A percentile compares a stretch with the other conserved stretches of the same genome.
Conservation (phyloP, 345 rosid species). For the Eucalyptus polybractea region DNA sequence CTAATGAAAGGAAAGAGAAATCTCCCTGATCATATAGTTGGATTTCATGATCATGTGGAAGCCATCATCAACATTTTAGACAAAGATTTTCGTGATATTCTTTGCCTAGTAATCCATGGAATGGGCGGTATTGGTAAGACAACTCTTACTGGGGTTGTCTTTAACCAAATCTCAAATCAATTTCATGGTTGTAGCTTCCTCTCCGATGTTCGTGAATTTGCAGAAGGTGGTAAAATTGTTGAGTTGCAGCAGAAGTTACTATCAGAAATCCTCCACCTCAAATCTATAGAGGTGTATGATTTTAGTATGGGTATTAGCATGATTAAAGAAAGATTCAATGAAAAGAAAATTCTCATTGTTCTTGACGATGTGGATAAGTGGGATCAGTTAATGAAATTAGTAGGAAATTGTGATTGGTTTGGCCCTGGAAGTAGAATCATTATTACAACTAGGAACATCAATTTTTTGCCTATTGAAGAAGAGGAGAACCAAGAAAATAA, state of each 20-base stretch:
- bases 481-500: background rate
- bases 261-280: background rate
- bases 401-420: background rate
- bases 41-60: background rate
- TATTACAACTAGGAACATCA: background rate
- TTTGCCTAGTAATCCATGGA: slow-evolving; percentile 1
- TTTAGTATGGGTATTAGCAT: background rate
- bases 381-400: background rate
- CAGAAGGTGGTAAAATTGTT: background rate
- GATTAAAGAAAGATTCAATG: background rate
- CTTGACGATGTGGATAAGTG: background rate
- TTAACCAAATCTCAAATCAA: background rate
- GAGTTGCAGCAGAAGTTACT: slow-evolving; percentile 1
- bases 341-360: background rate
- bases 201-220: background rate
- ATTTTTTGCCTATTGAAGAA: background rate
- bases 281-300: background rate
- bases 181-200: slow-evolving; percentile 10
- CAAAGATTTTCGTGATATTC: background rate
- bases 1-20: background rate
- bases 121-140: background rate
- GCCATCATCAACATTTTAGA: background rate
- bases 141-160: background rate
- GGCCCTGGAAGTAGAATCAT: background rate
- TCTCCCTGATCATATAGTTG: background rate